Percentiles rank a stretch among this genome's conserved stretches.
Conservation (phyloP, 2,329 filamentous ascomycete genomes). For the Xenoacremonium recifei region DNA sequence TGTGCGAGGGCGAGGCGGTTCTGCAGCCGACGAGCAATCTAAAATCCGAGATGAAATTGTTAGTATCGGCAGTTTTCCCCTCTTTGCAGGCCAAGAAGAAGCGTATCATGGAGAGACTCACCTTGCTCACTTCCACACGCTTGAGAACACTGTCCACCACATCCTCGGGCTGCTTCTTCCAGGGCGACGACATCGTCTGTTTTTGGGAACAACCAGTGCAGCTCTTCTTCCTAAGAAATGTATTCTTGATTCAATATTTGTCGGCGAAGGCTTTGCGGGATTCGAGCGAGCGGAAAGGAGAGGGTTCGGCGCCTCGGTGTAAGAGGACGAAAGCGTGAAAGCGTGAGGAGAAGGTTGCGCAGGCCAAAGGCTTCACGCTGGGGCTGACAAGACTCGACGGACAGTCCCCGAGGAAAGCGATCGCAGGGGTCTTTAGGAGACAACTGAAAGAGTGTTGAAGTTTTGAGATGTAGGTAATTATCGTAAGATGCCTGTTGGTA, state of each 20-base stretch:
- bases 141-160: constrained; percentile 69
- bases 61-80: background rate
- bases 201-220: no score
- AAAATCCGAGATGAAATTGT: constrained; percentile 16
- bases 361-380: background rate
- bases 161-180: constrained; percentile 62
- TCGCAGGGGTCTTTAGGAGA: no score
- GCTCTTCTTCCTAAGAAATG: no score
- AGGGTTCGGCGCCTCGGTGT: constrained; percentile 7
- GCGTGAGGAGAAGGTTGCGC: constrained; percentile 15
- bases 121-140: constrained; percentile 74
- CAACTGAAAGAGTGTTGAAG: background rate
- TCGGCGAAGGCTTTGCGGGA: no score
- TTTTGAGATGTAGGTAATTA: background rate
- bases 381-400: background rate
- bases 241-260: no score
- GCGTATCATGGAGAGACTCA: constrained; percentile 38
- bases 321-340: constrained; percentile 9
- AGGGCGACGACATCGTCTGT: constrained; percentile 56
- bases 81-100: no score
- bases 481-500: background rate
- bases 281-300: no score
- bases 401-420: no score
- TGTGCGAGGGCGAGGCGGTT: constrained; percentile 93
- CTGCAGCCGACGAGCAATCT: constrained; percentile 93